Evolutionary conservation across 805 yeast genomes (phyloP), one percentile per base, ranked within the genome.

Genomic region (Myxozyma lipomycoides): DNA sequence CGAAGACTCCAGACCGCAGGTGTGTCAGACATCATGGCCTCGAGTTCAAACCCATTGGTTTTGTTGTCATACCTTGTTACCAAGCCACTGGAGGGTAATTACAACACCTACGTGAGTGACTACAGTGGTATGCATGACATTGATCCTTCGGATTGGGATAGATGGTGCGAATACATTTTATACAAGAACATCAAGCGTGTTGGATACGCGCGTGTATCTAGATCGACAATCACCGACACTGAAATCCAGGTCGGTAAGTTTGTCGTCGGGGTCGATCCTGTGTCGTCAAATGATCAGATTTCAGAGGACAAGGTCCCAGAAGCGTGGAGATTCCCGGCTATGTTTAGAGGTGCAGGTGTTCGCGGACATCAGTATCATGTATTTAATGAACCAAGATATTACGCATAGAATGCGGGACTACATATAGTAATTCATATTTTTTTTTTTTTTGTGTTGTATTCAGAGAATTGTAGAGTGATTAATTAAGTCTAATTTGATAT

Each of bases 111-210:
- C 68, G 96, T 90, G 18, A 82, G 95, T 62, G 85, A 84, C 44
- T 68, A 73, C 59, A 81, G 91, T 1, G 86, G 95, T 28, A 87
- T 93, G 91, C 80, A 83, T 62, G 98, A 93, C 67, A 89, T 93
- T 56, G 98, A 93, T 67, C 84, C 90, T 40, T 74, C 84, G 5
- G 97, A 91, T 66, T 86, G 90, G 82, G 98, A 93, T 65, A 81
- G 98, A 71, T 93, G 98, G 98, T 93, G 98, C 71, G 95, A 93
- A 71, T 93, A 93, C 70, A 88, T 93, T 56, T 71, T 93, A 58
- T 93, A 84, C 78, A 85, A 90, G 67, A 83, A 84, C 52, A 72
- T 93, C 68, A 83, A 81, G 66, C 84, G 96, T 69, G 81, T 84
- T 1, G 98, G 95, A 2, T 93, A 93, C 67, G 98, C 98, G 0